phyloP scores from a whole-genome alignment of 108 stramenopile species.

The Skeletonema tropicum region DNA sequence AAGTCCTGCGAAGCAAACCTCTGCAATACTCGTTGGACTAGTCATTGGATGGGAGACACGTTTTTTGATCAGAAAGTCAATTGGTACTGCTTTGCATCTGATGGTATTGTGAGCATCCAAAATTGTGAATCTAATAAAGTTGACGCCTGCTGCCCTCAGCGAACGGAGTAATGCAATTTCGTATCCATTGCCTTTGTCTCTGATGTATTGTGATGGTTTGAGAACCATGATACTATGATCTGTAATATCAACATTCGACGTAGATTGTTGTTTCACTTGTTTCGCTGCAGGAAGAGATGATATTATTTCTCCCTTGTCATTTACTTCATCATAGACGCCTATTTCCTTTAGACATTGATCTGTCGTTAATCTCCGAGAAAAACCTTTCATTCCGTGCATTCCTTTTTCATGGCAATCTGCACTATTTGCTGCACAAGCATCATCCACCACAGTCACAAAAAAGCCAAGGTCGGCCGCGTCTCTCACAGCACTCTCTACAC shows the following conservation, averaged over 20 bases:
- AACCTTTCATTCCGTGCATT: constrained; percentile 67
- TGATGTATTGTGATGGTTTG: constrained; percentile 18
- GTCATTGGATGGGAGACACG: constrained; percentile 14
- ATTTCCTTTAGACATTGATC: constrained; percentile 63
- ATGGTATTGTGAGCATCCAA: constrained; percentile 75
- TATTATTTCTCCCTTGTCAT: constrained; percentile 11
- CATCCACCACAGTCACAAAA: constrained; percentile 73
- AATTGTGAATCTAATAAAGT: constrained; percentile 70
- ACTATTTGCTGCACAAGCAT: constrained; percentile 72
- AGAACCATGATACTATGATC: constrained; percentile 3
- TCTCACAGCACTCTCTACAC: constrained; percentile 76
- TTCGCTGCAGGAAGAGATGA: constrained; percentile 4
- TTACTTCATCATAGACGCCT: constrained; percentile 2
- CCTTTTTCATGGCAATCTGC: constrained; percentile 55
- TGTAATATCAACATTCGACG: no score
- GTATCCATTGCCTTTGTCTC: constrained; percentile 18
- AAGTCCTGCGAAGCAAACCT: constrained; percentile 70
- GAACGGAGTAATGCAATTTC: constrained; percentile 64
- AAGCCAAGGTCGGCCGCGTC: constrained; percentile 83
- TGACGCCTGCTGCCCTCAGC: constrained; percentile 69
- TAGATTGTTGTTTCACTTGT: background rate
- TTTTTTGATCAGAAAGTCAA: constrained; percentile 17
- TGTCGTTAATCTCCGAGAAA: constrained; percentile 55
- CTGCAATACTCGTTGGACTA: constrained; percentile 62
- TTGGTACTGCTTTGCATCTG: constrained; percentile 68